A percentile compares a stretch with the other conserved stretches of the same genome.
Conservation (phyloP, 257 asterid species). For the Solanum chiquidenum region DNA sequence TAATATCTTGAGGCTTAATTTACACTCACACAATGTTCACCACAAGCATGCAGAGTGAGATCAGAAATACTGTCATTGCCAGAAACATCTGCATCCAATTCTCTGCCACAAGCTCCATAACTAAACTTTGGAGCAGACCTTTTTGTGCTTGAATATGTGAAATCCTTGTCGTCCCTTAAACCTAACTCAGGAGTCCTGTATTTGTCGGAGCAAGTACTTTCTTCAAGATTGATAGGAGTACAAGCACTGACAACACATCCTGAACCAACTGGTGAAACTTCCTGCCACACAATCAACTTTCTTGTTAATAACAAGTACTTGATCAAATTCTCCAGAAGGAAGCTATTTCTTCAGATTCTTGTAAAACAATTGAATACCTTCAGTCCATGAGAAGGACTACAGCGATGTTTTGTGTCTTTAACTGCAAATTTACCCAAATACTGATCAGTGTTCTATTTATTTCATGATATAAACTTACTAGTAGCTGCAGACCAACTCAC, state of each 20-base stretch:
- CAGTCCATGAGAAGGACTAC: conserved; percentile 22
- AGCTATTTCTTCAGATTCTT: background rate
- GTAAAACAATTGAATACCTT: conserved; percentile 34
- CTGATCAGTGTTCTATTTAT: conserved; percentile 14
- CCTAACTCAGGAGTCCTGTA: conserved; percentile 29
- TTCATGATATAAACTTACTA: background rate
- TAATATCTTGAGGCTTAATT: background rate
- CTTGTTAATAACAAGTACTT: background rate
- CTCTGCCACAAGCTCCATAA: conserved; percentile 21
- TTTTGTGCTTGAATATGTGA: conserved; percentile 25
- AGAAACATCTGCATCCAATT: conserved; percentile 17
- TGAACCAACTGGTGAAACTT: conserved; percentile 48
- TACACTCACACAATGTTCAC: conserved; percentile 51
- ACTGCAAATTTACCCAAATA: conserved; percentile 37
- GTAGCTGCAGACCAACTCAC: conserved; percentile 29
- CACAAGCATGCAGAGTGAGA: conserved; percentile 23
- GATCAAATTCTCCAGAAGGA: background rate
- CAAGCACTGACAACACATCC: conserved; percentile 32
- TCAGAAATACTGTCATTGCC: conserved; percentile 16
- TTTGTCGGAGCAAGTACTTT: conserved; percentile 40
- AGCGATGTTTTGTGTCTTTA: conserved; percentile 15
- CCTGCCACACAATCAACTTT: conserved; percentile 27
- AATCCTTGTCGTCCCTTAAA: conserved; percentile 16
- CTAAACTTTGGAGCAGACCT: conserved; percentile 23
- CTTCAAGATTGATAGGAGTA: conserved; percentile 32